Evolutionary conservation across 169 alveolate species (phyloP).

Genomic region (Plasmodium gaboni): DNA sequence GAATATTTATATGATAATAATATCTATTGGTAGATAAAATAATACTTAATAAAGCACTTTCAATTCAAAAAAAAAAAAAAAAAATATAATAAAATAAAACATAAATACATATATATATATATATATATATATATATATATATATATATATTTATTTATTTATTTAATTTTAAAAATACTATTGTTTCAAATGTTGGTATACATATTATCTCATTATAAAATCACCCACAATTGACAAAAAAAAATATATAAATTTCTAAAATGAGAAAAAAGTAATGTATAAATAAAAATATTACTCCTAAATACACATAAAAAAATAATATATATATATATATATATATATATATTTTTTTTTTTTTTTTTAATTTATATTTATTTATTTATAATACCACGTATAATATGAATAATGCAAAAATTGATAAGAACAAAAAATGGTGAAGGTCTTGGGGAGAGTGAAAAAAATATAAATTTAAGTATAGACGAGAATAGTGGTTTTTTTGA

Average conservation of each 20-base stretch:
- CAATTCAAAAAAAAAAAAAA: too few relatives aligned
- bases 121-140: too few relatives aligned
- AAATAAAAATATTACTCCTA: background rate
- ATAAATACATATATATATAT: too few relatives aligned
- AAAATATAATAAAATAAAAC: too few relatives aligned
- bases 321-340: slow-evolving; percentile 6
- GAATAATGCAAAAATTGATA: slow-evolving; percentile 50
- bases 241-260: background rate
- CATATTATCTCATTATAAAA: background rate
- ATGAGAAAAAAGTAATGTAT: background rate
- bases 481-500: slow-evolving; percentile 47
- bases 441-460: slow-evolving; percentile 5
- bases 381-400: background rate
- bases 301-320: background rate
- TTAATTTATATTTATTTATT: background rate
- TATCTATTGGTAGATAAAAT: too few relatives aligned
- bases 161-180: too few relatives aligned
- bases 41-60: too few relatives aligned
- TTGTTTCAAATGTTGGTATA: too few relatives aligned
- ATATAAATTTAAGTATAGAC: background rate
- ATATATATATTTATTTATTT: too few relatives aligned
- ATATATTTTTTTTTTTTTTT: background rate
- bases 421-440: slow-evolving; percentile 27
- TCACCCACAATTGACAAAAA: slow-evolving; percentile 18
- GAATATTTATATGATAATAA: too few relatives aligned